These are phyloP conservation scores for Geotrichum histeridarum DNA, from an alignment of 1,139 yeast genomes.

Conservation along the genomic window DNA sequence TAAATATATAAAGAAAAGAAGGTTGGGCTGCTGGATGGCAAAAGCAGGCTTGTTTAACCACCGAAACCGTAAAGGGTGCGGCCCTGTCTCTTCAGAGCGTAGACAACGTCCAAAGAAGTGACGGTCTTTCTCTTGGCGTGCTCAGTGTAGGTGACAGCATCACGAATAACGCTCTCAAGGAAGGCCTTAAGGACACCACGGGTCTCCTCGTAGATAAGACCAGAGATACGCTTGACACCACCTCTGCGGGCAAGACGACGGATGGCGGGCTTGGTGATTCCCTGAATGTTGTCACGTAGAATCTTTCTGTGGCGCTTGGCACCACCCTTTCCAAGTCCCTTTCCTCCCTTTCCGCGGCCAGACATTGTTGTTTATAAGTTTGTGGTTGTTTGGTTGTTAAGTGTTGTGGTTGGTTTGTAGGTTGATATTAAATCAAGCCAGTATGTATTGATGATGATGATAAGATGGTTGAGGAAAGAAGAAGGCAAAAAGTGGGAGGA, in stretches of 20 bases:
- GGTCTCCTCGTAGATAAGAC: slow-evolving; percentile 97
- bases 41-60: too few species aligned
- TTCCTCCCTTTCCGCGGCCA: slow-evolving; percentile 99
- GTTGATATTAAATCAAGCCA: too few species aligned
- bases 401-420: neutral
- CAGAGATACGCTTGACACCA: slow-evolving; percentile 99
- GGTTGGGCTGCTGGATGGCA: too few species aligned
- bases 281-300: slow-evolving; percentile 98
- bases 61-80: slow-evolving; percentile 99
- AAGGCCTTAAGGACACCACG: slow-evolving; percentile 94
- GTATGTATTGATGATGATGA: too few species aligned
- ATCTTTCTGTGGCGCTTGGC: slow-evolving; percentile 99
- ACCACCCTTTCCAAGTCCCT: slow-evolving; percentile 98
- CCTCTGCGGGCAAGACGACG: slow-evolving; percentile 99
- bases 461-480: too few species aligned
- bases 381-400: neutral
- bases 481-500: too few species aligned
- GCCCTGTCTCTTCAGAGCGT: slow-evolving; percentile 99
- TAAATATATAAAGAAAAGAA: too few species aligned
- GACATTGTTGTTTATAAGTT: slow-evolving; percentile 56
- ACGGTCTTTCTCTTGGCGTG: slow-evolving; percentile 99
- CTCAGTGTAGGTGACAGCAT: slow-evolving; percentile 98
- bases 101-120: slow-evolving; percentile 96
- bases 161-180: slow-evolving; percentile 96
- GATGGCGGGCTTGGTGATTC: slow-evolving; percentile 99